Conservation (phyloP, 805 yeast species). For the Saccharomyces kudriavzevii region DNA sequence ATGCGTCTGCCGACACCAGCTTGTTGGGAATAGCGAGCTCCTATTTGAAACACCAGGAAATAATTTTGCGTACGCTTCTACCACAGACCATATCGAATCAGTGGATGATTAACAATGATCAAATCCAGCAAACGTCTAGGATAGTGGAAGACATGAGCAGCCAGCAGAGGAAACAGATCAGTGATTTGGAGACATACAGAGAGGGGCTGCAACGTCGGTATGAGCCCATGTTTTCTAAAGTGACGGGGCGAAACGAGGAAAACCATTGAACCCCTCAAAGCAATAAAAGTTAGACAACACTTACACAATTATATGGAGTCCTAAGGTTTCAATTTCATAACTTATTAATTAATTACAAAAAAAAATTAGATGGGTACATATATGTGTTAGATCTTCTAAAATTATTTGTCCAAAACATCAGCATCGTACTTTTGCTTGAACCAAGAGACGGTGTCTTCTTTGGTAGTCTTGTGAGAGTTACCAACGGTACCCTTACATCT, state of each 20-base stretch:
- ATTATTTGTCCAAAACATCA: slow-evolving; percentile 80
- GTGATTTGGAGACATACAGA: slow-evolving; percentile 37
- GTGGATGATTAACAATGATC: slow-evolving; percentile 33
- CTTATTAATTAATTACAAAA: slow-evolving; percentile 1
- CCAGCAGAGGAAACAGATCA: slow-evolving; percentile 36
- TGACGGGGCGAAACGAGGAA: slow-evolving; percentile 25
- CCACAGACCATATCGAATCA: slow-evolving; percentile 31
- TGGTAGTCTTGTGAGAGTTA: slow-evolving; percentile 82
- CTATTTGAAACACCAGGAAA: slow-evolving; percentile 27
- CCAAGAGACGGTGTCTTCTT: slow-evolving; percentile 95
- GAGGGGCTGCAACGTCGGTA: slow-evolving; percentile 37
- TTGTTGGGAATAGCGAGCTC: slow-evolving; percentile 19
- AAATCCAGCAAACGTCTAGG: slow-evolving; percentile 3
- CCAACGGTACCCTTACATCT: slow-evolving; percentile 84
- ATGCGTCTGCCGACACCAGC: slow-evolving; percentile 15
- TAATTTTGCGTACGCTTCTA: slow-evolving; percentile 33
- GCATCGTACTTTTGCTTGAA: slow-evolving; percentile 99
- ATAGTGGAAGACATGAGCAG: slow-evolving; percentile 25
- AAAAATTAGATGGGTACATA: slow-evolving; percentile 2
- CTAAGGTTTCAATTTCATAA: neutral
- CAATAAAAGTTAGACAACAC: slow-evolving; percentile 20
- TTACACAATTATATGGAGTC: neutral
- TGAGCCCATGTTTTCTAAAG: slow-evolving; percentile 37
- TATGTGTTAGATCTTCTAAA: slow-evolving; percentile 1
- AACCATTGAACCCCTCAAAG: slow-evolving; percentile 47